These are phyloP conservation scores for Drechslerella stenobrocha DNA, from an alignment of 2,329 filamentous ascomycete species.

Conservation along the genomic window DNA sequence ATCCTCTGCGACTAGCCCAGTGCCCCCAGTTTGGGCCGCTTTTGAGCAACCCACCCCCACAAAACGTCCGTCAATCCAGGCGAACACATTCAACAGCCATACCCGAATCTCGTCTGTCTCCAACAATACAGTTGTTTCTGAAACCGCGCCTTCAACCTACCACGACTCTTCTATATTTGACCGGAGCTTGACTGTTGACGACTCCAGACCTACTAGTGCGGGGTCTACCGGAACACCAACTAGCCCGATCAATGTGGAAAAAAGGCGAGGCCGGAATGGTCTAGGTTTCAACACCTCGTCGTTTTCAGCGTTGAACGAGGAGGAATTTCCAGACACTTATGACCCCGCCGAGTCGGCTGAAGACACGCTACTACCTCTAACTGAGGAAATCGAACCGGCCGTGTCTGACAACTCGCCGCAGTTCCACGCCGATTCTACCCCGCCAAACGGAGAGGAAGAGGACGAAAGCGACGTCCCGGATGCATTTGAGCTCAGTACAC, in stretches of 20 bases:
- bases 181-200: slow-evolving; percentile 64
- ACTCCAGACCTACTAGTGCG: slow-evolving; percentile 79
- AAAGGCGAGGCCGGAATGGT: slow-evolving; percentile 25
- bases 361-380: slow-evolving; percentile 13
- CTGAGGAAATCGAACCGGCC: slow-evolving; percentile 16
- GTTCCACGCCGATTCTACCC: slow-evolving; percentile 21
- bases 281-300: slow-evolving; percentile 27
- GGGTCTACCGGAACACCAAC: slow-evolving; percentile 70
- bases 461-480: slow-evolving; percentile 32
- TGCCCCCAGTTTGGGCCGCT: slow-evolving; percentile 55
- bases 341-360: slow-evolving; percentile 12
- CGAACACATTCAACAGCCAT: slow-evolving; percentile 51
- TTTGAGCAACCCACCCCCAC: slow-evolving; percentile 57
- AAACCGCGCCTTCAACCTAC: slow-evolving; percentile 66
- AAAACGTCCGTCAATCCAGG: slow-evolving; percentile 29
- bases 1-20: slow-evolving; percentile 63
- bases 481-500: slow-evolving; percentile 39
- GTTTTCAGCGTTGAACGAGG: slow-evolving; percentile 33
- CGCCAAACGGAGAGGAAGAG: slow-evolving; percentile 36
- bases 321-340: slow-evolving; percentile 32
- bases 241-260: slow-evolving; percentile 54
- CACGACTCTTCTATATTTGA: slow-evolving; percentile 79
- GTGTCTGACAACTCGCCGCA: slow-evolving; percentile 31
- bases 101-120: slow-evolving; percentile 57
- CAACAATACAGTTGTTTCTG: slow-evolving; percentile 57